Evolutionary conservation across 2,329 filamentous ascomycete species (phyloP).

Genomic region (Akanthomyces dipterigenus): DNA sequence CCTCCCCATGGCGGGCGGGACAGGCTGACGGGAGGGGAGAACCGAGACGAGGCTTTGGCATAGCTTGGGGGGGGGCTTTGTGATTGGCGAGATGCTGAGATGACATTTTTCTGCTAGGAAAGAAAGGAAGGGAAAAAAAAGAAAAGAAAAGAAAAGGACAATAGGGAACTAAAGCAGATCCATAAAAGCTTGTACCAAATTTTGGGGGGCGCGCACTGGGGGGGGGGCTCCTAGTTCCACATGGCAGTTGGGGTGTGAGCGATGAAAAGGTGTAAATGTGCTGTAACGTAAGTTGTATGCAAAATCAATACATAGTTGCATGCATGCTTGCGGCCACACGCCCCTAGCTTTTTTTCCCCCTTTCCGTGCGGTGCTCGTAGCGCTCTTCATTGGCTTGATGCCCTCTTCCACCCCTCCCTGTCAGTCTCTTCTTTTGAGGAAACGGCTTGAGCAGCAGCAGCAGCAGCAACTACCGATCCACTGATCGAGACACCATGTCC

Average conservation of each 20-base stretch:
- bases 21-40: neutral
- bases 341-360: neutral
- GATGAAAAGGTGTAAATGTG: too few species aligned
- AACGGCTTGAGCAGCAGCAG: neutral
- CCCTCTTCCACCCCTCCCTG: too few species aligned
- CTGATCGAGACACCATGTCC: conserved; percentile 2
- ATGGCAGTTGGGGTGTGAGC: neutral
- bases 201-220: neutral
- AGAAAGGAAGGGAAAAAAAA: neutral
- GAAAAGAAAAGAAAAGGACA: neutral
- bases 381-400: neutral
- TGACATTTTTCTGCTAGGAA: neutral
- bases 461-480: neutral
- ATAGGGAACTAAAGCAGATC: neutral
- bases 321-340: neutral
- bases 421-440: neutral
- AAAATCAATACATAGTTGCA: neutral
- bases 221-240: conserved; percentile 1
- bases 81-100: neutral
- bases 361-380: neutral
- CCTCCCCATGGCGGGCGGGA: neutral
- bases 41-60: neutral
- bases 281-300: too few species aligned
- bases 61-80: neutral
- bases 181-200: neutral